phyloP scores from a whole-genome alignment of 306 rosid genomes.

The Abrus precatorius region DNA sequence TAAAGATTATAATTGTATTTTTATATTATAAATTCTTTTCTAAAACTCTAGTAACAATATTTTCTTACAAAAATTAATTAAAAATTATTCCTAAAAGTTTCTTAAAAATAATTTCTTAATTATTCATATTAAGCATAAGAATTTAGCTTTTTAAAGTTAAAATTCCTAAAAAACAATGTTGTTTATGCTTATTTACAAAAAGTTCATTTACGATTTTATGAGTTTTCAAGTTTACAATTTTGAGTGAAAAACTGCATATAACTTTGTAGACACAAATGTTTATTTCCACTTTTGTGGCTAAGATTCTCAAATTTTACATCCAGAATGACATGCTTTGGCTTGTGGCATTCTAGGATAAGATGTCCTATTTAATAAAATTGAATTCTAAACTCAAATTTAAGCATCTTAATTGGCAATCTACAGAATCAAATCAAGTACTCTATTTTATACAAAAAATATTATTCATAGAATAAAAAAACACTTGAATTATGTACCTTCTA shows the following conservation, averaged over 20 bases:
- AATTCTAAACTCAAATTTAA: background rate
- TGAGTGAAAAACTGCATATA: background rate
- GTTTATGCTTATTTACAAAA: background rate
- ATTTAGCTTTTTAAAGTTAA: no score
- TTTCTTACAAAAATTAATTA: no score
- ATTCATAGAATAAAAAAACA: background rate
- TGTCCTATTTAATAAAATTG: background rate
- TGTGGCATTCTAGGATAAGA: background rate
- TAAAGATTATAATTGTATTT: no score
- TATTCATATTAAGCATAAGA: no score
- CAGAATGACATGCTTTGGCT: background rate
- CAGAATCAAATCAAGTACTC: background rate
- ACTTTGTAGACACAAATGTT: no score
- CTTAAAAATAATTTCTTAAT: no score
- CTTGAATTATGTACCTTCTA: conserved; percentile 73
- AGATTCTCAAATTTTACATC: no score
- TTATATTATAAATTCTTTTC: no score
- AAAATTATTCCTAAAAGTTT: no score
- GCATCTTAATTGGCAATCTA: background rate
- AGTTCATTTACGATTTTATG: background rate
- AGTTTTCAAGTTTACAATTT: background rate
- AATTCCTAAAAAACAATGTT: no score
- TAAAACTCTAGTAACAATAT: no score
- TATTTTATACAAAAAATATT: background rate
- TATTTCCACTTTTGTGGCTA: no score